Base-by-base conservation (phyloP, 768 basidiomycete species). In the Mycena capillaripes region DNA sequence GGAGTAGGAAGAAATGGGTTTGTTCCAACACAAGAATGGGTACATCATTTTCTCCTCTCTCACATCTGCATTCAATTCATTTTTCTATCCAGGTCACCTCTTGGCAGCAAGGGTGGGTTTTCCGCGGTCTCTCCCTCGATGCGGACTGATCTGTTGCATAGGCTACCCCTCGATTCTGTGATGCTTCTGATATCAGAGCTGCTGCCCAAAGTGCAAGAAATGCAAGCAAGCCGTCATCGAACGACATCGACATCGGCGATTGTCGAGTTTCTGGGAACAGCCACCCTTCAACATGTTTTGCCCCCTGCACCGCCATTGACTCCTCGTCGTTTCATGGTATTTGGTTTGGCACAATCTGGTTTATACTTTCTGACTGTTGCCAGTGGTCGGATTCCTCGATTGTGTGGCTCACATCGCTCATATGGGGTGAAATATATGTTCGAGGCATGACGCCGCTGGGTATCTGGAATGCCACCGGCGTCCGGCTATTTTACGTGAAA, bases 1-100 rank as follows among this genome's bases (percentile, higher is more conserved):
- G 92, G 91, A 16, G 89, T 97, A 21, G 96, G 96, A 32, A 88
- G 93, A 75, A 97, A 96, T 80, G 95, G 96, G 3, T 99, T 98
- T 81, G 86, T 97, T 10, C 97, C 98, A 14, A 98, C 96, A 4
- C 95, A 98, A 80, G 96, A 96, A 90, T 99, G 98, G 97, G 96
- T 96, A 74, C 66, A 88, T 77, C n/a, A 48, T 68, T 27, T 65
- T n/a, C 56, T 55, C 66, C 11, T 48, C 44, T 34, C 10, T 17
- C 10, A 9, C 9, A 36, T 48, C 25, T 11, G 36, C 38, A 27
- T 50, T 38, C 19, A 70, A 29, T 30, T 14, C 16, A 46, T 60
- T 58, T 62, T 23, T 69, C 56, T 21, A 44, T 6, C 50, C 3
- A 94, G 94, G 93, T 96, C 5, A 89, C 94, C 25, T 97, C 97